Base-by-base conservation (phyloP, 768 basidiomycete species). In the Psilocybe cubensis region DNA sequence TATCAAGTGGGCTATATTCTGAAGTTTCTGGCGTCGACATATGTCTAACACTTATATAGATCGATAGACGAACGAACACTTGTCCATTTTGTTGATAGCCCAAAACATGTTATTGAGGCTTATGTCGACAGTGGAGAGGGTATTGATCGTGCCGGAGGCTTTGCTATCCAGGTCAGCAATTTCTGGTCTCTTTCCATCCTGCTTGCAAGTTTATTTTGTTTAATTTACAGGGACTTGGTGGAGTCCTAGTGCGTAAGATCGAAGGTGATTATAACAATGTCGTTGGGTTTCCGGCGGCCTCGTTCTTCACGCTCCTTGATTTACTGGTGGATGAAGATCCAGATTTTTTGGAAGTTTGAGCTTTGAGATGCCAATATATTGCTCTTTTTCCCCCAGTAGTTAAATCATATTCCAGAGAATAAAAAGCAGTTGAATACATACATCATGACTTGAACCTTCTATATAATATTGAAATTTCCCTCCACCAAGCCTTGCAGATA, bases 221-320 rank as follows among this genome's bases (percentile, higher is more conserved):
- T 33, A 14, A 18, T 47, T 21, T 14, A 28, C 53, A 93, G 90
- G 93, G 94, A 1, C 75, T 89, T 2, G 96, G 96, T 0, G 89
- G 89, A 3, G 56, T 94, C 43, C 77, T 98, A 38, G 74, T 98
- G 52, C 82, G 91, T 49, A 91, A 92, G 66, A 83, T 97, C 21
- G 91, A 96, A 48, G 95, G 94, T 0, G 92, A 94, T 63, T 96
- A 88, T 66, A 80, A 91, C 63, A 98, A 97, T 63, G 88, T 92
- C 1, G 94, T 95, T 12, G 96, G 95, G 3, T 98, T 97, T 70
- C 96, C 96, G 1, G 91, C 86, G 0, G 83, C 93, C 4, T 89
- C 91, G 7, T 94, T 94, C 72, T 87, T 93, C 72, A 84, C 83
- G 44, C 82, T 89, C 47, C 65, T 94, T 40, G 87, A 90, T 50